These are phyloP conservation scores for Arxiozyma telluris DNA, from an alignment of 1,139 yeast genomes.

Conservation along the genomic window DNA sequence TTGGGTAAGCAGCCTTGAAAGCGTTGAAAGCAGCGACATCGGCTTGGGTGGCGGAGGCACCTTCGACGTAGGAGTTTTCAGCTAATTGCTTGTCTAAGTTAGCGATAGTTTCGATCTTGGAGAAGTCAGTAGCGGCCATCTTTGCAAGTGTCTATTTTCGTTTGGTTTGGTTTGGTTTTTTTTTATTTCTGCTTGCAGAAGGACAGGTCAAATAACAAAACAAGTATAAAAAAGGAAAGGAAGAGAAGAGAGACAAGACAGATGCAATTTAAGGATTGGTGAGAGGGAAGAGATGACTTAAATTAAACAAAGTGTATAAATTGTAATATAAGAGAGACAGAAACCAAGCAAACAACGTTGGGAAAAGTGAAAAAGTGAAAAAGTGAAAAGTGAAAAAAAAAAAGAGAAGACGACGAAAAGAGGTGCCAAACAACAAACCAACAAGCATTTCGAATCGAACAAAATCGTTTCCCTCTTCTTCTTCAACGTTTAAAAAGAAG, in stretches of 20 bases:
- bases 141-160: not conserved
- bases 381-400: too few species aligned
- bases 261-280: too few species aligned
- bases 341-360: not conserved
- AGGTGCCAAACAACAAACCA: too few species aligned
- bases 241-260: too few species aligned
- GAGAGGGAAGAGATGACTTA: too few species aligned
- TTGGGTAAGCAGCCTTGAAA: constrained; percentile 88
- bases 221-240: too few species aligned
- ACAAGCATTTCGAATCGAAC: too few species aligned
- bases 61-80: constrained; percentile 88
- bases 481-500: too few species aligned
- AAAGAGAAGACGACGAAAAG: too few species aligned
- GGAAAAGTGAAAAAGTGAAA: too few species aligned
- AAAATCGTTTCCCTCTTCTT: too few species aligned
- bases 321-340: not conserved
- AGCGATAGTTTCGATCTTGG: constrained; percentile 72
- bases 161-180: constrained; percentile 9
- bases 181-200: constrained; percentile 3
- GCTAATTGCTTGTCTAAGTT: constrained; percentile 81
- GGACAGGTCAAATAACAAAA: constrained; percentile 29
- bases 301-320: too few species aligned
- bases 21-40: constrained; percentile 92
- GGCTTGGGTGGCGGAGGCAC: constrained; percentile 87
- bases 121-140: constrained; percentile 75